phyloP scores from a whole-genome alignment of 345 rosid species.

The Ricinus communis region DNA sequence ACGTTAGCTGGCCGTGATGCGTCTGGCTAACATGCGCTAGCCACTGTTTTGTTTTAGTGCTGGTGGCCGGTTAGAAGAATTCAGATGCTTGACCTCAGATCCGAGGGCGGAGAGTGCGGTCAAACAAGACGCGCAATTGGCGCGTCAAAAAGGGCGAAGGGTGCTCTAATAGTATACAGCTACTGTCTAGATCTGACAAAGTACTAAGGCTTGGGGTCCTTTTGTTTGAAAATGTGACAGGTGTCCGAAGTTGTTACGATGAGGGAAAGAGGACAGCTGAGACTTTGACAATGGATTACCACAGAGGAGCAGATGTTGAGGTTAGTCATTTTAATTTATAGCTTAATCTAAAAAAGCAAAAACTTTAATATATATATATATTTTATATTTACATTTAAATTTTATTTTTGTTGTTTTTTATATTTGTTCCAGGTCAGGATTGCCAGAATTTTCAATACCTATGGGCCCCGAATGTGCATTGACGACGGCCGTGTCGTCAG shows the following conservation, averaged over 20 bases:
- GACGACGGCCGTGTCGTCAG: constrained; percentile 99
- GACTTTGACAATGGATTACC: constrained; percentile 96
- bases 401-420: too few relatives aligned
- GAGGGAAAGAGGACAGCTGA: constrained; percentile 99
- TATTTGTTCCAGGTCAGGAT: constrained; percentile 71
- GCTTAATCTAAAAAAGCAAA: not conserved
- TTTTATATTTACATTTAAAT: not conserved
- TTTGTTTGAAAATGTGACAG: constrained; percentile 42
- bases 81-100: not conserved
- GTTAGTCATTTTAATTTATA: constrained; percentile 27
- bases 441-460: constrained; percentile 92
- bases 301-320: constrained; percentile 91
- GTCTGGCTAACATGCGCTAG: not conserved
- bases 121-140: not conserved
- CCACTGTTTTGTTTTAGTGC: not conserved
- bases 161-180: too few relatives aligned
- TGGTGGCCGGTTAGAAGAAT: not conserved
- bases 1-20: not conserved
- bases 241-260: constrained; percentile 98
- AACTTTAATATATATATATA: too few relatives aligned
- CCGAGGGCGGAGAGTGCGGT: not conserved
- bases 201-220: not conserved
- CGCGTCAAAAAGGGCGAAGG: not conserved
- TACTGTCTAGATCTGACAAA: not conserved
- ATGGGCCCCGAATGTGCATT: constrained; percentile 98